These are phyloP conservation scores for Sugiyamaella smithiae DNA, from an alignment of 805 yeast species.

Conservation along the genomic window DNA sequence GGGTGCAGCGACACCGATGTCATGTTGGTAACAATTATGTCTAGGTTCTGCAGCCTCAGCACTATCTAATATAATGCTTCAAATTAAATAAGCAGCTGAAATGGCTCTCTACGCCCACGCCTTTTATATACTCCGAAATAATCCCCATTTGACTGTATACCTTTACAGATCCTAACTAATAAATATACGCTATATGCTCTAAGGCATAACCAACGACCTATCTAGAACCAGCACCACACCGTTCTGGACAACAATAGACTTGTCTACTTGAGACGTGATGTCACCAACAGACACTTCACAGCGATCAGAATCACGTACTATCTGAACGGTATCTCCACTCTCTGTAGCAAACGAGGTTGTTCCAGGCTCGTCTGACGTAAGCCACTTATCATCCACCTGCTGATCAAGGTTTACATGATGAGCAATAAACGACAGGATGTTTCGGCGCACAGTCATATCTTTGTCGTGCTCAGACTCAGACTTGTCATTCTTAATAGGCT, in stretches of 20 bases:
- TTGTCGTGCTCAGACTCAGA: conserved; percentile 38
- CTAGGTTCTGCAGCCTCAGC: too few relatives aligned
- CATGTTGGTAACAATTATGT: conserved; percentile 7
- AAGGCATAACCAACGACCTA: conserved; percentile 18
- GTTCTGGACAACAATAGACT: conserved; percentile 26
- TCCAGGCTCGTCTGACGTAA: conserved; percentile 1
- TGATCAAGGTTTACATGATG: conserved; percentile 53
- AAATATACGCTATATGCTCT: conserved; percentile 2
- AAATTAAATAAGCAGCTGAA: too few relatives aligned
- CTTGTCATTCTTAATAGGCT: conserved; percentile 39
- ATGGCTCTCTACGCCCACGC: too few relatives aligned
- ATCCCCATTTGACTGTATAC: too few relatives aligned
- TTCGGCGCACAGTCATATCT: conserved; percentile 49
- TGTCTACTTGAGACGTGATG: conserved; percentile 22
- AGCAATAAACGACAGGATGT: conserved; percentile 56
- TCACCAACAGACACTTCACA: conserved; percentile 9
- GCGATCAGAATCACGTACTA: conserved; percentile 9
- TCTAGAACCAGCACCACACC: conserved; percentile 33
- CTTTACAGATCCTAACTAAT: too few relatives aligned
- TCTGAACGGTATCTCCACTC: conserved; percentile 11
- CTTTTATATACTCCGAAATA: too few relatives aligned
- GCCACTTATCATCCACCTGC: not conserved
- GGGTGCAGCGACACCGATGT: conserved; percentile 31
- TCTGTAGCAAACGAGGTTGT: conserved; percentile 11
- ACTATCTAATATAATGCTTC: not conserved